Percentiles rank a stretch among this genome's conserved stretches.
Conservation (phyloP, 2,329 filamentous ascomycete genomes). For the Monosporascus cannonballus region DNA sequence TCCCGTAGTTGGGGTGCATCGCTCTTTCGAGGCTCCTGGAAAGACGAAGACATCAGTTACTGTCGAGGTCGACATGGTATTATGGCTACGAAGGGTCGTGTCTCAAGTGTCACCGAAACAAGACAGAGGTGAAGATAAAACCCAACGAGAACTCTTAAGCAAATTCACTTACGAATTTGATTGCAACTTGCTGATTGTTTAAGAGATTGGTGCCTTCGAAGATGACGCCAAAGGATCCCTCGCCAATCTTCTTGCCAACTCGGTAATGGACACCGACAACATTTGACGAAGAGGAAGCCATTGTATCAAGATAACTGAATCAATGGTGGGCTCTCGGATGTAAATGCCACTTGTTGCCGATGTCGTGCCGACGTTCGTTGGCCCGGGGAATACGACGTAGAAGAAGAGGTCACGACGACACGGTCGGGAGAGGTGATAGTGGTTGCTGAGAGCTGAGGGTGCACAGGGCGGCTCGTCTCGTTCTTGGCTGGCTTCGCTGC, state of each 20-base stretch:
- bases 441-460: background rate
- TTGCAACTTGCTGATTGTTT: conserved; percentile 98
- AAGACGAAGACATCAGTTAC: background rate
- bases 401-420: background rate
- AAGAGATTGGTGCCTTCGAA: conserved; percentile 97
- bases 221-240: conserved; percentile 97
- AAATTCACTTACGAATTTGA: conserved; percentile 80
- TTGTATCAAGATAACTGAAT: conserved; percentile 31
- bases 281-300: conserved; percentile 89
- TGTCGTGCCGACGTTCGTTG: background rate
- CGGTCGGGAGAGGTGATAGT: background rate
- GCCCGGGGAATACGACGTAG: background rate
- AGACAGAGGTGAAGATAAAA: no score
- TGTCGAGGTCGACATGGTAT: background rate
- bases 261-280: conserved; percentile 98
- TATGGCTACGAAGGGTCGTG: no score
- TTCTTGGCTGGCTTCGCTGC: conserved; percentile 3
- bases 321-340: conserved; percentile 8
- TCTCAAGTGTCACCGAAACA: no score
- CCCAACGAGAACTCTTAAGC: no score
- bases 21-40: conserved; percentile 95
- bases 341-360: background rate
- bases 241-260: conserved; percentile 98
- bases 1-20: conserved; percentile 96
- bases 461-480: background rate